These are phyloP conservation scores for Sporisorium graminicola DNA, from an alignment of 1,284 basidiomycete species.

Conservation along the genomic window DNA sequence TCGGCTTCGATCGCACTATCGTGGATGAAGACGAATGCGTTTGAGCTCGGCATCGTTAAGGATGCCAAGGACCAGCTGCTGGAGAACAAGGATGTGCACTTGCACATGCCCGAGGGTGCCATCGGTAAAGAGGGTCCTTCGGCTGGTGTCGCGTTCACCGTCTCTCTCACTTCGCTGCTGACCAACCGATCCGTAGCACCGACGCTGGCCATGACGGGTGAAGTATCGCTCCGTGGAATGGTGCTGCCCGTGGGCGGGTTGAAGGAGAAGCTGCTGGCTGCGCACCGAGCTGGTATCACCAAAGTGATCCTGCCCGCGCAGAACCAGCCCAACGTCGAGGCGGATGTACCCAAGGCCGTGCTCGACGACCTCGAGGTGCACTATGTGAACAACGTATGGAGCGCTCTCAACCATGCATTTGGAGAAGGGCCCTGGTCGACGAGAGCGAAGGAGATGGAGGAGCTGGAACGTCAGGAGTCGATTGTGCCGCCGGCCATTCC, in stretches of 20 bases:
- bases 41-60: constrained; percentile 81
- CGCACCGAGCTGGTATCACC: constrained; percentile 65
- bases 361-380: constrained; percentile 66
- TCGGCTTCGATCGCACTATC: constrained; percentile 92
- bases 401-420: constrained; percentile 66
- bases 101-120: constrained; percentile 76
- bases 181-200: constrained; percentile 58
- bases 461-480: constrained; percentile 45
- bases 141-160: constrained; percentile 91
- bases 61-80: constrained; percentile 81
- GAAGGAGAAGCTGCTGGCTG: constrained; percentile 69
- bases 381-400: constrained; percentile 68
- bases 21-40: constrained; percentile 92
- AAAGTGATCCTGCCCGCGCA: constrained; percentile 66
- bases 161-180: constrained; percentile 90
- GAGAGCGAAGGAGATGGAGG: constrained; percentile 60
- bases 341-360: constrained; percentile 67
- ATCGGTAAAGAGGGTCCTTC: constrained; percentile 98
- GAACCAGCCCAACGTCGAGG: constrained; percentile 68
- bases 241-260: constrained; percentile 68
- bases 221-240: constrained; percentile 68
- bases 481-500: background rate
- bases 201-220: constrained; percentile 68
- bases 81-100: constrained; percentile 74
- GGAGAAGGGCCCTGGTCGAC: constrained; percentile 65